Conservation (phyloP, 163 green algal species). For the Scenedesmus sp. region DNA sequence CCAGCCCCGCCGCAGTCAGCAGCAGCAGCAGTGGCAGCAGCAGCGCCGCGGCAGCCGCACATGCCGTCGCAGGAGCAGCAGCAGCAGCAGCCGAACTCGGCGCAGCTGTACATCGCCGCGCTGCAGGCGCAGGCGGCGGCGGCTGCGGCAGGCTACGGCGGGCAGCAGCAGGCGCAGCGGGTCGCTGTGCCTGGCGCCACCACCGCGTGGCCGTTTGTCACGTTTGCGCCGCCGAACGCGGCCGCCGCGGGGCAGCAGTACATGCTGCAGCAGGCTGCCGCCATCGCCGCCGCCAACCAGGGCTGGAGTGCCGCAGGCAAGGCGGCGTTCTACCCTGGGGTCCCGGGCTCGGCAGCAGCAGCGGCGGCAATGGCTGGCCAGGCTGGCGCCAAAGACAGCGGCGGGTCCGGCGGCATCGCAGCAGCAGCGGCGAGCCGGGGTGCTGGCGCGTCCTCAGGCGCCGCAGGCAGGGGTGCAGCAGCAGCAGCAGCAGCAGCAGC, state of each 20-base stretch:
- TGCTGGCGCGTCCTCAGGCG: not conserved
- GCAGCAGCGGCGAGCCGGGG: not conserved
- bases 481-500: constrained; percentile 41
- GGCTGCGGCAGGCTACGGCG: not conserved
- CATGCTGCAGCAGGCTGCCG: constrained; percentile 1
- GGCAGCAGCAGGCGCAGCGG: not conserved
- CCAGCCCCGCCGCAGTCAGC: not conserved
- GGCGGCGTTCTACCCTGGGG: not conserved
- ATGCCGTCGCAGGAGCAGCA: not conserved
- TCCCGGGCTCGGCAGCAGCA: not conserved
- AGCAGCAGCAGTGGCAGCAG: not conserved
- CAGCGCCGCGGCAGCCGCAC: not conserved
- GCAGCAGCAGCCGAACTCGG: not conserved
- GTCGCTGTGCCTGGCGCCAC: not conserved
- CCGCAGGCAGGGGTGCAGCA: not conserved
- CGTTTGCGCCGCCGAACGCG: not conserved
- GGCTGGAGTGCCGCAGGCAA: not conserved
- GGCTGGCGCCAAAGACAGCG: not conserved
- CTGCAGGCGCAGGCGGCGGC: constrained; percentile 1
- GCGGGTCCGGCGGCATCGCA: not conserved
- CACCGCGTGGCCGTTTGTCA: not conserved
- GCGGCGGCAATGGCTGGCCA: not conserved
- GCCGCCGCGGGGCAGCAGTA: not conserved
- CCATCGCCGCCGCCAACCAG: not conserved
- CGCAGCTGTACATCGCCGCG: not conserved